Percentiles rank a stretch among this genome's conserved stretches.
These are phyloP conservation scores for Jasminum sambac DNA, from an alignment of 257 asterid genomes.

Conservation along the genomic window DNA sequence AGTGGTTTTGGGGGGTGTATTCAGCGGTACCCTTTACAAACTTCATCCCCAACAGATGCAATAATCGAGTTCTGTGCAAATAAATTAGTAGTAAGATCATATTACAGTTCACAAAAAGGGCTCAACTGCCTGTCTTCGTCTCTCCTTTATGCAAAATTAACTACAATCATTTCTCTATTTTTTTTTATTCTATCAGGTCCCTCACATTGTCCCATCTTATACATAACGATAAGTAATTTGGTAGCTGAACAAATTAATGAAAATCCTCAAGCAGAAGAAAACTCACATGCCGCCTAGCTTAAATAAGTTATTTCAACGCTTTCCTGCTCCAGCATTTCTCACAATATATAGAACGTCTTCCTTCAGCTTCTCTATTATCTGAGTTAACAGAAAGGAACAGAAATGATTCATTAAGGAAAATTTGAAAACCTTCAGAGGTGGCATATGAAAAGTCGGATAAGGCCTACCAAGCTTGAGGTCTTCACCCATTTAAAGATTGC, in stretches of 20 bases:
- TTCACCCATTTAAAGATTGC: constrained; percentile 72
- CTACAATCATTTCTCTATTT: not conserved
- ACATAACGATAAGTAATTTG: not conserved
- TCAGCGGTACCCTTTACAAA: too few relatives aligned
- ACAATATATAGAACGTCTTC: constrained; percentile 55
- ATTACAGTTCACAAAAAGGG: not conserved
- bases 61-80: not conserved
- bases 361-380: constrained; percentile 60
- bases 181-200: not conserved
- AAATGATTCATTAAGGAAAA: not conserved
- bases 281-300: constrained; percentile 19
- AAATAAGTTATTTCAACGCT: constrained; percentile 33
- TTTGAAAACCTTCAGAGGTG: not conserved
- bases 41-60: not conserved
- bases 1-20: too few relatives aligned
- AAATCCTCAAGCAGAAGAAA: not conserved
- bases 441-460: constrained; percentile 11
- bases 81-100: not conserved
- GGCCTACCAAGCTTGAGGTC: constrained; percentile 55
- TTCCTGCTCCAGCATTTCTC: constrained; percentile 32
- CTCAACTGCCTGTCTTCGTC: not conserved
- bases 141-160: not conserved
- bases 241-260: not conserved
- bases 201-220: not conserved
- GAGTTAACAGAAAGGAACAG: constrained; percentile 29